phyloP scores from a whole-genome alignment of 768 basidiomycete genomes.

The Rhodotorula graminis region DNA sequence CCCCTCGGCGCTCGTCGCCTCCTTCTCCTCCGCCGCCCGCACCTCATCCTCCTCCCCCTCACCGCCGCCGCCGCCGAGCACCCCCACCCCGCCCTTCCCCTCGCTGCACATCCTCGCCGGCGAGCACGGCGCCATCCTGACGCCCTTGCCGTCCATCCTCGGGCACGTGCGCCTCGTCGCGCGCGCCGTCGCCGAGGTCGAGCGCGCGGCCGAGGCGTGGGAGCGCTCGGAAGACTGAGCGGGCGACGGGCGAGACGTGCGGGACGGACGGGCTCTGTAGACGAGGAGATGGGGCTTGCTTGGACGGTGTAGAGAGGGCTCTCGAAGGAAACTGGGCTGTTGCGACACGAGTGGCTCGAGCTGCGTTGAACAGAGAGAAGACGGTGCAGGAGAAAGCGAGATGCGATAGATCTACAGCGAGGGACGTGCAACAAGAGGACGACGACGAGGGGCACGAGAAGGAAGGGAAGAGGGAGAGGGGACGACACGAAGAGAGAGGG shows the following conservation, averaged over 20 bases:
- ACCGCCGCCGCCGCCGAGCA: background rate
- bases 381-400: no score
- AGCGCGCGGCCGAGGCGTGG: slow-evolving; percentile 4
- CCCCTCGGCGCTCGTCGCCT: background rate
- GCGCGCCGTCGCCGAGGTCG: slow-evolving; percentile 18
- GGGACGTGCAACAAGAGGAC: no score
- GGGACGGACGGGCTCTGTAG: background rate
- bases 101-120: slow-evolving; percentile 19
- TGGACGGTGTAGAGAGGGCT: background rate
- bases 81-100: background rate
- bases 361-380: no score
- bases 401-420: no score
- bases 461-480: no score
- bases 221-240: background rate
- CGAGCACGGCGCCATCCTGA: slow-evolving; percentile 31
- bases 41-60: background rate
- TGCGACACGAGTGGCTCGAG: no score
- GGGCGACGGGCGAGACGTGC: background rate
- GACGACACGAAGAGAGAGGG: no score
- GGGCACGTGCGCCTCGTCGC: slow-evolving; percentile 11
- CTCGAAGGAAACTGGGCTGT: background rate
- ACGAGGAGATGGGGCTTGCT: background rate
- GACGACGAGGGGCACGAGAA: no score
- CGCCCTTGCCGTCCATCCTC: background rate
- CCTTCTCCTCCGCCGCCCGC: background rate